Evolutionary conservation across 2,329 filamentous ascomycete genomes (phyloP).

Genomic region (Macroventuria anomochaeta): DNA sequence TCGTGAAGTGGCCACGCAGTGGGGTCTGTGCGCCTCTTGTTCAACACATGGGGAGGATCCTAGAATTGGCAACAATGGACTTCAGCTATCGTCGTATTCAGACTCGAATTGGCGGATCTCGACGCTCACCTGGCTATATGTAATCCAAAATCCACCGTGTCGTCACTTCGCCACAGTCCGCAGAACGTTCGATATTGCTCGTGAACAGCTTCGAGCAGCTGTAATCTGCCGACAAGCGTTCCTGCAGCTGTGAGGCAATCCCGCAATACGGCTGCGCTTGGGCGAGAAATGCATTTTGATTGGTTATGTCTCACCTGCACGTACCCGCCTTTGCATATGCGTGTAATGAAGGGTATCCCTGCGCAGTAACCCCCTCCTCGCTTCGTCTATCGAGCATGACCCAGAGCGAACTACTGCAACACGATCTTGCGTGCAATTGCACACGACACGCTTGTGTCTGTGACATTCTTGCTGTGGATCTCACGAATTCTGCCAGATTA

Average conservation of each 20-base stretch:
- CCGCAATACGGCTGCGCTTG: slow-evolving; percentile 41
- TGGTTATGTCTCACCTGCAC: slow-evolving; percentile 42
- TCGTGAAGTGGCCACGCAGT: slow-evolving; percentile 36
- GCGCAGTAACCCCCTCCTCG: slow-evolving; percentile 26
- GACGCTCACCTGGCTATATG: background rate
- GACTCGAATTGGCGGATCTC: background rate
- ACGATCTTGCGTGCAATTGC: slow-evolving; percentile 28
- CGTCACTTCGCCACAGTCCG: no score
- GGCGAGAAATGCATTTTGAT: slow-evolving; percentile 22
- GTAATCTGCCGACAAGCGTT: slow-evolving; percentile 39
- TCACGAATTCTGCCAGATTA: slow-evolving; percentile 1
- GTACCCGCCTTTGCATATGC: slow-evolving; percentile 49
- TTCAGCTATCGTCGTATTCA: background rate
- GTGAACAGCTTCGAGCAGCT: slow-evolving; percentile 18
- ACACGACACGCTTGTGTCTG: slow-evolving; percentile 25
- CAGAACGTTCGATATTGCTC: background rate
- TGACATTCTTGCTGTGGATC: slow-evolving; percentile 5
- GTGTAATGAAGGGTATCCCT: slow-evolving; percentile 45
- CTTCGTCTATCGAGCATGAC: slow-evolving; percentile 28
- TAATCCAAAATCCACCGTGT: no score
- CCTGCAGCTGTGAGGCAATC: slow-evolving; percentile 48
- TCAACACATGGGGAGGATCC: slow-evolving; percentile 38
- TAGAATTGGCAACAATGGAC: slow-evolving; percentile 31
- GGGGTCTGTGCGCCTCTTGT: slow-evolving; percentile 42
- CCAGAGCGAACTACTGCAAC: slow-evolving; percentile 26